Base-by-base conservation (phyloP, 2,329 filamentous ascomycete species). In the Ceratocystis cacaofunesta region DNA sequence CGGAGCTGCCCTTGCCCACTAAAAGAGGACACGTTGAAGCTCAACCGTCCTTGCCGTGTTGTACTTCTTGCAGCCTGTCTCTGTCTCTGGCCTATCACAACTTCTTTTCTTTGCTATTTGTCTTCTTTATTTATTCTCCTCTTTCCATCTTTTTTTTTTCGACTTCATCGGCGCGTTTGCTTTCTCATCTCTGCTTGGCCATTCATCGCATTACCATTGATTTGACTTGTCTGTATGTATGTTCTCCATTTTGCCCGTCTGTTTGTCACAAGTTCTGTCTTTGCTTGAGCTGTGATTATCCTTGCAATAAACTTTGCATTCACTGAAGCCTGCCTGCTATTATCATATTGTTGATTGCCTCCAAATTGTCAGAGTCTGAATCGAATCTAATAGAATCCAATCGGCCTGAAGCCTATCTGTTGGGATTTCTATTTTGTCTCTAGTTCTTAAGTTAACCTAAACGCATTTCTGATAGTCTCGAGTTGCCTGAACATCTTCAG, bases 221-320 rank as follows among this genome's bases (percentile, higher is more conserved):
- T 32, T 44, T 44, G 19, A 61, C 28, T 43, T 28, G 22, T 41
- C 36, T 61, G 43, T 61, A 58, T 32, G 12, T 41, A 28, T 17
- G 48, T 52, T 43, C 46, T 57, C 62, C 30, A 32, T 44, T 30
- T 44, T 32, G 36, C 36, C 36, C 12, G 15, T 15, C 48, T 6
- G 6, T 46, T 41, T 12, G 36, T 41, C 36, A 41, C 10, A 12
- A 12, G 36, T 28, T 28, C 60, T 50, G 28, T 25, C 41, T 48
- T n/a, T 62, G 46, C 28, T 15, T 46, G 41, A 52, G 19, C 48
- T 52, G 48, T 52, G 48, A 52, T 28, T 57, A 55, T 44, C 44
- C 30, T 52, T 65, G 44, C 25, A 67, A 71, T 70, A 81, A 85
- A 73, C 74, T 95, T 95, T 90, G 89, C 88, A 84, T 85, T 95